Evolutionary conservation across 1,284 basidiomycete genomes (phyloP), one percentile per base, ranked within the genome.

Genomic region (Psilocybe mexicana): DNA sequence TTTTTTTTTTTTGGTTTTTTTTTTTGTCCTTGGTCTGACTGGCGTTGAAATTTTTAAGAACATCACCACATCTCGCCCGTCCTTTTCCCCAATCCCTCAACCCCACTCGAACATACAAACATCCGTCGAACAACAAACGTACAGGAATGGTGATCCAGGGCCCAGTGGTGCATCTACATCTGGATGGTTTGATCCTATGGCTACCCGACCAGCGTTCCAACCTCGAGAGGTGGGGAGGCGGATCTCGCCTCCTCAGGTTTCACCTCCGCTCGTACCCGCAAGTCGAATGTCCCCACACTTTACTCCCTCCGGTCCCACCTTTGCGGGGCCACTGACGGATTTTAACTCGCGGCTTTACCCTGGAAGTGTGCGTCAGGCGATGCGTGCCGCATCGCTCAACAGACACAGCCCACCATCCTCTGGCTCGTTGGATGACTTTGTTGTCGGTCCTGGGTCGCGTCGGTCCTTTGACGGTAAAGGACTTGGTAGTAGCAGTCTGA

Each of bases 291-390:
- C 44, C 4, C 30, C 30, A 8, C 30, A 33, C 5, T 33, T 33
- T 33, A 33, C 5, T 26, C 6, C 44, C 28, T 12, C 44, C 44
- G 6, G n/a, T 28, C 6, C 24, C 44, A 12, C 44, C 8, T 11
- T 8, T 6, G 11, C 28, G 3, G 5, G 33, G 28, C 14, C 30
- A 35, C 5, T 14, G 30, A 35, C 63, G n/a, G 65, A 68, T 2
- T 69, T 68, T 38, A 58, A 67, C 49, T 61, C 68, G 7, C 62
- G 67, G 18, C 57, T 70, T 7, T 70, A 70, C 47, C 69, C 67
- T n/a, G 69, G 69, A 8, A 68, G 68, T 46, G 65, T 62, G 14
- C 66, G 67, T 33, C 55, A 56, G n/a, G 65, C 64, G 1, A 61
- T 63, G 18, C 54, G 63, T 11, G 46, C 61, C 4, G 55, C 54